These are phyloP conservation scores for Fraxinus cuspidata DNA, from an alignment of 257 asterid genomes.

Conservation along the genomic window DNA sequence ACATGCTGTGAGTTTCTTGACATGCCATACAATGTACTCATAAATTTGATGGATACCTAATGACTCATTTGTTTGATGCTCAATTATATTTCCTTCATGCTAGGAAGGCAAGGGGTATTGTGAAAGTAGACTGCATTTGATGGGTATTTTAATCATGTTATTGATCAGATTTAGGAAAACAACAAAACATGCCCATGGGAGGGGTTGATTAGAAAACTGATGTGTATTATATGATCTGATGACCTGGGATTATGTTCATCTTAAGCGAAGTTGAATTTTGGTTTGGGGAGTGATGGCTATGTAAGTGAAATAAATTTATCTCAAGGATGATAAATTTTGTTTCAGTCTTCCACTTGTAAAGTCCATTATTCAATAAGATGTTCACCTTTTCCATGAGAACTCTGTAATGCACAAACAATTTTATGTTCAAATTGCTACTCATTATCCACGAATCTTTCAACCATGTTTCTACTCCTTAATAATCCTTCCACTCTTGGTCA, in stretches of 20 bases:
- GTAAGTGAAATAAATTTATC: neutral
- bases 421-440: neutral
- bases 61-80: neutral
- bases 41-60: neutral
- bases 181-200: neutral
- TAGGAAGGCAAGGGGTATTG: neutral
- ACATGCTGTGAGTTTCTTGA: constrained; percentile 85
- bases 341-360: neutral
- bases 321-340: neutral
- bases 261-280: neutral
- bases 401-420: neutral
- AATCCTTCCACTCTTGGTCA: neutral
- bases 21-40: constrained; percentile 7
- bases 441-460: neutral
- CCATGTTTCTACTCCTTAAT: neutral
- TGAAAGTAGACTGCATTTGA: neutral
- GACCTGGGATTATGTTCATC: neutral
- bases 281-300: neutral
- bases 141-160: neutral
- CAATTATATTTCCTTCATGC: neutral
- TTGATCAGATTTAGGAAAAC: neutral
- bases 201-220: neutral
- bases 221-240: neutral
- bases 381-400: neutral
- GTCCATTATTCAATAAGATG: neutral